These are phyloP conservation scores for Fusarium nodosum DNA, from an alignment of 2,329 filamentous ascomycete species.

Conservation along the genomic window DNA sequence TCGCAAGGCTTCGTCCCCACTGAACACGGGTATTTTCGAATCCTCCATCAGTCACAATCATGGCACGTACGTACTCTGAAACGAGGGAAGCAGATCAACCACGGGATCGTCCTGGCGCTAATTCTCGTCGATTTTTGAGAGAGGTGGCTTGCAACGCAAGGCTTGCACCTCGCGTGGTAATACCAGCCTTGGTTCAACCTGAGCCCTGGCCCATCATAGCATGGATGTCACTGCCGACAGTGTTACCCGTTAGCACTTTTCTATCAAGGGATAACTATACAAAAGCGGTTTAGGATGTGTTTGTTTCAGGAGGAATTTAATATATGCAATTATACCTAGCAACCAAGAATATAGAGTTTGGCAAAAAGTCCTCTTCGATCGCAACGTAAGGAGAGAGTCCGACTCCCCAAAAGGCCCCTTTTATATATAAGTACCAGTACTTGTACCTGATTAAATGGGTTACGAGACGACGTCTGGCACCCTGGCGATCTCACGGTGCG, in stretches of 20 bases:
- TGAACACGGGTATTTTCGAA: conserved; percentile 25
- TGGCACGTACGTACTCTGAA: conserved; percentile 39
- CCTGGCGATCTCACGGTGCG: conserved; percentile 15
- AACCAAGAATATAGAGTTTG: conserved; percentile 10
- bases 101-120: conserved; percentile 41
- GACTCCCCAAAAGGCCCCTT: conserved; percentile 13
- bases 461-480: neutral
- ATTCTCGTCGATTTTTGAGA: conserved; percentile 7
- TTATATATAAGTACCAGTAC: conserved; percentile 32
- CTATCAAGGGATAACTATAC: conserved; percentile 17
- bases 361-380: conserved; percentile 8
- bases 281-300: conserved; percentile 2
- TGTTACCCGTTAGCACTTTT: neutral
- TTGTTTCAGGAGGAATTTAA: conserved; percentile 36
- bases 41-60: conserved; percentile 25
- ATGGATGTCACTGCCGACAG: conserved; percentile 14
- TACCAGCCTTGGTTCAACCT: conserved; percentile 19
- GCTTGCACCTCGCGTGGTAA: conserved; percentile 24
- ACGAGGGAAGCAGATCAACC: conserved; percentile 45
- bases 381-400: conserved; percentile 19
- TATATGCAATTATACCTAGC: conserved; percentile 4
- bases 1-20: conserved; percentile 37
- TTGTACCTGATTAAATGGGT: neutral
- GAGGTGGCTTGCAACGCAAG: conserved; percentile 41
- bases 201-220: conserved; percentile 10